Percentiles rank a stretch among this genome's conserved stretches.
phyloP scores from a whole-genome alignment of 169 alveolate species.

The Neospora caninum region DNA sequence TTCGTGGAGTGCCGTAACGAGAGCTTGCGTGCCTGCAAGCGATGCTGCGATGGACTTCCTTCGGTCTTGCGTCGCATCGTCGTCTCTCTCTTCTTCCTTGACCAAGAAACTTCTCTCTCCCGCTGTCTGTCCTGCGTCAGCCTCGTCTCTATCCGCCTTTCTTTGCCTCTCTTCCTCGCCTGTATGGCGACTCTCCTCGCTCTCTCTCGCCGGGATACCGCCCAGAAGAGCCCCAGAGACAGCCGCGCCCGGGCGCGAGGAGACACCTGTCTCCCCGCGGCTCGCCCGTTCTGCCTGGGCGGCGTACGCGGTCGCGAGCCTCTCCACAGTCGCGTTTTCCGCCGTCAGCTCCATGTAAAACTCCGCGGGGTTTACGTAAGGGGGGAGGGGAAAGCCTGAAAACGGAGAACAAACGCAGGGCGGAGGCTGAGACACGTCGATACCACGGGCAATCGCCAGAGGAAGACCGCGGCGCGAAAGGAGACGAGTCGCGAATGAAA shows the following conservation, averaged over 20 bases:
- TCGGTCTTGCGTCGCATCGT: neutral
- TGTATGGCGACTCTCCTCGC: neutral
- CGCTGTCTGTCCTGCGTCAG: neutral
- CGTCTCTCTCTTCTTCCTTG: neutral
- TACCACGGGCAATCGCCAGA: too few relatives aligned
- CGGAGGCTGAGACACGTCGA: neutral
- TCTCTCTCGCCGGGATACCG: neutral
- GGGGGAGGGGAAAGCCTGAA: constrained; percentile 15
- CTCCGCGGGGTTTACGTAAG: constrained; percentile 33
- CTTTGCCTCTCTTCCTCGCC: too few relatives aligned
- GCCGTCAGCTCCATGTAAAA: constrained; percentile 30
- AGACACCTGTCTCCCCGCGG: neutral
- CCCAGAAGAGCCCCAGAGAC: neutral
- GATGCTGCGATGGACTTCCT: neutral
- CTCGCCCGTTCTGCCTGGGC: neutral
- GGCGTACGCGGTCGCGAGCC: constrained; percentile 35
- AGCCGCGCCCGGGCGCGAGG: neutral
- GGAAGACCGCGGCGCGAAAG: too few relatives aligned
- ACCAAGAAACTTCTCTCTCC: neutral
- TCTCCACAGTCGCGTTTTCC: neutral
- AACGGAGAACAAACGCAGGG: neutral
- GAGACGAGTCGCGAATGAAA: too few relatives aligned
- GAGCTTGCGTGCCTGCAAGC: neutral
- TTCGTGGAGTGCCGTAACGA: neutral
- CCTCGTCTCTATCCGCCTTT: neutral